A percentile compares a stretch with the other conserved stretches of the same genome.
phyloP scores from a whole-genome alignment of 306 rosid genomes.

The Astragalus membranaceus region DNA sequence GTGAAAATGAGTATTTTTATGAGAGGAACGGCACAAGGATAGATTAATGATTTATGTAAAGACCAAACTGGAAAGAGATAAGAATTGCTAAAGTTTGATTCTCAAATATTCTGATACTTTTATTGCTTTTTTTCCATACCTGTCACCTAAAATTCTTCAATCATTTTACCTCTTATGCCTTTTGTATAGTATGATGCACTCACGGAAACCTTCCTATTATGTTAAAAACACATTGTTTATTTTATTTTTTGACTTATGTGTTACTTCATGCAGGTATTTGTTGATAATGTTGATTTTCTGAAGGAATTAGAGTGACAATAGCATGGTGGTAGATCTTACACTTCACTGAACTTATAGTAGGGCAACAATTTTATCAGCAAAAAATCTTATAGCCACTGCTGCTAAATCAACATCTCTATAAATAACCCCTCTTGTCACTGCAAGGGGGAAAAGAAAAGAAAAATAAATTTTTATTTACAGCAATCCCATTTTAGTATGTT shows the following conservation, averaged over 20 bases:
- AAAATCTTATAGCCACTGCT: background rate
- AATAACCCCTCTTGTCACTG: slow-evolving; percentile 11
- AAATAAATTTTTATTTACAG: slow-evolving; percentile 16
- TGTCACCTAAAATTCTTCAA: background rate
- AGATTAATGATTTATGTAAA: background rate
- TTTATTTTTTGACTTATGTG: background rate
- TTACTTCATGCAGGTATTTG: slow-evolving; percentile 46
- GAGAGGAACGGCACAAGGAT: background rate
- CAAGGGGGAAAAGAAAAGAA: background rate
- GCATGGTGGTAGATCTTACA: too few relatives aligned
- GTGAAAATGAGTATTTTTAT: background rate
- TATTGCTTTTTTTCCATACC: too few relatives aligned
- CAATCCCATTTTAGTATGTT: slow-evolving; percentile 23
- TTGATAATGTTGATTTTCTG: slow-evolving; percentile 61
- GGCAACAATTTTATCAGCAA: slow-evolving; percentile 16
- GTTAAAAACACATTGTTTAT: background rate
- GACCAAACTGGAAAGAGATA: too few relatives aligned
- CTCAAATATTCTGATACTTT: too few relatives aligned
- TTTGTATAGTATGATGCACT: background rate
- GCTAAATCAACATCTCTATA: slow-evolving; percentile 21
- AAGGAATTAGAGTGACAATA: slow-evolving; percentile 60
- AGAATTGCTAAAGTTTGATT: too few relatives aligned
- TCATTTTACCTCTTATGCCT: background rate
- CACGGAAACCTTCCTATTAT: background rate
- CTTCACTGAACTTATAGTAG: slow-evolving; percentile 10